These are phyloP conservation scores for Selaginella moellendorffii DNA, from an alignment of 75 land plant species.

Conservation along the genomic window DNA sequence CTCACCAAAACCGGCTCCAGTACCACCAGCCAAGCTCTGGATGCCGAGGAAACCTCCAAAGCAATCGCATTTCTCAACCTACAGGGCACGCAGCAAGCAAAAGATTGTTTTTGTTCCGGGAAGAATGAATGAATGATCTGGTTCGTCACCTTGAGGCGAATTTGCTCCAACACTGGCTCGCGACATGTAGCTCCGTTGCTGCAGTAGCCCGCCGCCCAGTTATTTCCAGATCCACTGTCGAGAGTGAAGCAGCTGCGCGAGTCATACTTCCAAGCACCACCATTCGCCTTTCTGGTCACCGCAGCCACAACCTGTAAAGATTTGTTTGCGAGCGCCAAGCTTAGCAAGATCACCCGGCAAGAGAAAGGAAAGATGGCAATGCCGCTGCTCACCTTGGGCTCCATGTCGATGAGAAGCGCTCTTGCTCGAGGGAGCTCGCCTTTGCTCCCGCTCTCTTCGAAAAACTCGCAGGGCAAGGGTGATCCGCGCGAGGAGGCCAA, in stretches of 20 bases:
- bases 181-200: slow-evolving; percentile 21
- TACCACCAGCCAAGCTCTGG: slow-evolving; percentile 33
- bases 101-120: too few relatives aligned
- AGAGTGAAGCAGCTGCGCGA: slow-evolving; percentile 15
- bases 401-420: slow-evolving; percentile 26
- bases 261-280: slow-evolving; percentile 16
- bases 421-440: slow-evolving; percentile 15
- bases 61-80: slow-evolving; percentile 30
- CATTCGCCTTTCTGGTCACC: slow-evolving; percentile 12
- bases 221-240: slow-evolving; percentile 31
- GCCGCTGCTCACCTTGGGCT: slow-evolving; percentile 28
- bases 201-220: slow-evolving; percentile 29
- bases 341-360: too few relatives aligned
- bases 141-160: slow-evolving; percentile 24
- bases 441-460: slow-evolving; percentile 11
- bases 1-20: slow-evolving; percentile 32
- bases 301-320: slow-evolving; percentile 15
- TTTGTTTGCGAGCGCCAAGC: too few relatives aligned
- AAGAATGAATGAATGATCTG: too few relatives aligned
- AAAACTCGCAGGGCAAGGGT: slow-evolving; percentile 13
- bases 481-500: slow-evolving; percentile 10
- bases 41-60: slow-evolving; percentile 25
- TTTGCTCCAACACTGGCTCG: slow-evolving; percentile 17
- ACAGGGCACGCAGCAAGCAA: too few relatives aligned
- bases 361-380: too few relatives aligned